These are phyloP conservation scores for Pichia sp. DNA, from an alignment of 1,139 yeast species.

Conservation along the genomic window DNA sequence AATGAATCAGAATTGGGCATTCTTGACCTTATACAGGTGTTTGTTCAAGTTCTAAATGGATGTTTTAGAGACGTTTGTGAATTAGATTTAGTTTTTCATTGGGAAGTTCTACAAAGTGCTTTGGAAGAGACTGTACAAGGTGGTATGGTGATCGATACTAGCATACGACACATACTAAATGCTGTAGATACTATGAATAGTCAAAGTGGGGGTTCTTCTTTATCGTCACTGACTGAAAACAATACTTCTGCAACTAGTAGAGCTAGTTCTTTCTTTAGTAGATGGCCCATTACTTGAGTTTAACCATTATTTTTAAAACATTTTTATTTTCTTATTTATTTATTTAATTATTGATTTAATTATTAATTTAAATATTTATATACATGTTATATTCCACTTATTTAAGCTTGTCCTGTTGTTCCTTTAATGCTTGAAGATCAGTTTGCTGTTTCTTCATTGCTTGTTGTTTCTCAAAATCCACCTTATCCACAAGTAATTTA, in stretches of 20 bases:
- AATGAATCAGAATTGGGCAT: conserved; percentile 95
- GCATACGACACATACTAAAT: conserved; percentile 72
- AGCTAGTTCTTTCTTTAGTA: conserved; percentile 15
- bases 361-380: no score
- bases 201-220: conserved; percentile 25
- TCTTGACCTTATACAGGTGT: conserved; percentile 88
- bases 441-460: conserved; percentile 42
- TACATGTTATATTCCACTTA: not conserved
- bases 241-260: not conserved
- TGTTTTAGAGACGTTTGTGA: conserved; percentile 95
- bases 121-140: conserved; percentile 92
- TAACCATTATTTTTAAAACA: no score
- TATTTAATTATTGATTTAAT: no score
- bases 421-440: conserved; percentile 41
- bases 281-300: conserved; percentile 18
- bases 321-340: no score
- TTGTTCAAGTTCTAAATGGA: conserved; percentile 88
- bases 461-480: conserved; percentile 41
- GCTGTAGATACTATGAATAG: conserved; percentile 62
- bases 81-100: conserved; percentile 88
- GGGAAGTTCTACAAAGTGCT: conserved; percentile 94
- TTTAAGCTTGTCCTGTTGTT: conserved; percentile 27
- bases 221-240: no score
- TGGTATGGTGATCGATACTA: conserved; percentile 98
- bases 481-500: conserved; percentile 39